Evolutionary conservation across 768 basidiomycete genomes (phyloP).

Genomic region (Strobilomyces echinocephalus): DNA sequence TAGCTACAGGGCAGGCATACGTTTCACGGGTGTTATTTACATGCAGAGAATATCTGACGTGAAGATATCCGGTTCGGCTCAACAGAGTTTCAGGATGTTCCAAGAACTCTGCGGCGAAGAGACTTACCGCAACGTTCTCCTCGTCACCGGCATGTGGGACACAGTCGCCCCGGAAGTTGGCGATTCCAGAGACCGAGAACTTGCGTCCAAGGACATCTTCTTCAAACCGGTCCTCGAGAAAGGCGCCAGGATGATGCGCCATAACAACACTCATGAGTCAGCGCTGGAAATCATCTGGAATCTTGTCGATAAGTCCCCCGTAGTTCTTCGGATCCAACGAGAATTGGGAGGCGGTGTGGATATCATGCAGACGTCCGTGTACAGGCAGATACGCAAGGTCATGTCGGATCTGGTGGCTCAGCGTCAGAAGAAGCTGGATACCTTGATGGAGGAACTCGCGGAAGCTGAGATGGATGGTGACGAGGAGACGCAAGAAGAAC

Average conservation of each 20-base stretch:
- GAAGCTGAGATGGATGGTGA: slow-evolving; percentile 40
- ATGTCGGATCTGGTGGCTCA: slow-evolving; percentile 41
- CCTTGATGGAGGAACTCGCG: slow-evolving; percentile 42
- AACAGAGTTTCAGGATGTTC: slow-evolving; percentile 47
- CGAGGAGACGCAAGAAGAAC: slow-evolving; percentile 41
- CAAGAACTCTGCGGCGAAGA: slow-evolving; percentile 47
- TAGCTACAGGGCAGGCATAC: slow-evolving; percentile 26
- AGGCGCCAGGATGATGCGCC: slow-evolving; percentile 41
- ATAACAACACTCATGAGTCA: slow-evolving; percentile 40
- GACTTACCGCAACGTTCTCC: slow-evolving; percentile 42
- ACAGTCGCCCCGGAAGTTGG: slow-evolving; percentile 32
- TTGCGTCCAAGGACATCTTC: slow-evolving; percentile 39
- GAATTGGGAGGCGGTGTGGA: slow-evolving; percentile 45
- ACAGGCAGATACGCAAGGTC: slow-evolving; percentile 47
- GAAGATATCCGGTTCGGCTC: slow-evolving; percentile 43
- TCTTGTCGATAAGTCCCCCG: slow-evolving; percentile 35
- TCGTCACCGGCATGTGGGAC: slow-evolving; percentile 53
- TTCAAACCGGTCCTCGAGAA: slow-evolving; percentile 47
- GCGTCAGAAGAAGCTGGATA: slow-evolving; percentile 41
- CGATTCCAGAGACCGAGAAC: slow-evolving; percentile 39
- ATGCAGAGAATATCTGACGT: slow-evolving; percentile 49
- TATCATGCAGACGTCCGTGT: slow-evolving; percentile 49
- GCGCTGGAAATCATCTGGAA: slow-evolving; percentile 41
- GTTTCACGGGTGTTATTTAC: slow-evolving; percentile 46
- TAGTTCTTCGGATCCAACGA: slow-evolving; percentile 47